Base-by-base conservation (phyloP, 257 asterid species). In the Agastache rugosa region DNA sequence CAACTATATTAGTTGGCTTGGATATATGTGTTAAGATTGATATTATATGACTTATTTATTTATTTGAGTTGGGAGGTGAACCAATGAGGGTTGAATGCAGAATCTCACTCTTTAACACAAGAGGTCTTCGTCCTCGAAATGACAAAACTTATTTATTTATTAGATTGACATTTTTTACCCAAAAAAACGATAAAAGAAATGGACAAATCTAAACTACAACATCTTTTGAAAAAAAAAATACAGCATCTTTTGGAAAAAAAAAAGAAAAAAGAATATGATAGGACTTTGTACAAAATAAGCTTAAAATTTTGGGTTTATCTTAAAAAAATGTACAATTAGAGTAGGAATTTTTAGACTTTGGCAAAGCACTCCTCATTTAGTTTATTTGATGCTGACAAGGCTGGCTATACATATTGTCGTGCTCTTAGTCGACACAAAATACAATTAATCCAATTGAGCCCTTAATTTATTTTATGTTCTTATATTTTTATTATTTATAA, bases 381-480 rank as follows among this genome's bases (percentile, higher is more conserved):
- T 37, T 69, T 58, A 68, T 50, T 75, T 50, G 50, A 62, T 29
- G 63, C 62, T 63, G 76, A 69, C 51, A 11, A 61, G 19, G 69
- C 17, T 63, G n/a, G n/a, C n/a, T n/a, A n/a, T n/a, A n/a, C n/a
- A 27, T 7, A 5, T 23, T 71, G 81, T 29, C 77, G 8, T 41
- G 73, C 25, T 12, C 35, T 16, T 41, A 54, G 45, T 77, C 73
- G 73, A 75, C 79, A 75, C 35, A 37, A 25, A 41, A 25, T 75
- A 64, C 8, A 20, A 64, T 54, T 65, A 29, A 23, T 39, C 20
- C 48, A 31, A n/a, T 8, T 22, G 11, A 44, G 11, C 19, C 23
- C 54, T 25, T 35, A 64, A 23, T 50, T 45, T 20, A 73, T 47
- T 51, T 74, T 6, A 22, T 44, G 22, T 4, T 50, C 23, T 15